Base-by-base conservation (phyloP, 2,329 filamentous ascomycete species). In the Fusarium sp. region DNA sequence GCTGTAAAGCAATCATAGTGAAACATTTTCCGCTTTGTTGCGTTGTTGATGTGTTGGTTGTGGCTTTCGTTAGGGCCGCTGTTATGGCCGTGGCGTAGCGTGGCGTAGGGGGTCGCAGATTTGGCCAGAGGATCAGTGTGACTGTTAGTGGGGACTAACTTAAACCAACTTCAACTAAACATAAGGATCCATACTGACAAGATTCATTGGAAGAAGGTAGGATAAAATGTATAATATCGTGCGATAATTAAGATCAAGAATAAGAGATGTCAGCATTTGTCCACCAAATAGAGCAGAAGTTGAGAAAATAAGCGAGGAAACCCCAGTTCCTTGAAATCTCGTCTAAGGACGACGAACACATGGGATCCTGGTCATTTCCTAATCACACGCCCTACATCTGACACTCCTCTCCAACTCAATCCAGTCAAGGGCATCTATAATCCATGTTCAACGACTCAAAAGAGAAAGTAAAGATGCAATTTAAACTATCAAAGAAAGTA, bases 81-180 rank as follows among this genome's bases (percentile, higher is more conserved):
- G 39, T 57, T 31, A 49, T 67, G 68, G 61, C 55, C 55, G 48
- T 70, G 66, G 66, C 67, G 62, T 57, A 63, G 61, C 43, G 59
- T 63, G 59, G 61, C 58, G 61, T 63, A 57, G 59, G 59, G 41
- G 75, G 74, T 74, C 66, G 72, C 69, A 76, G 68, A 74, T 74
- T 55, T 48, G 74, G 74, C 71, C 71, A 47, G 18, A 48, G 69
- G 71, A 64, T 69, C 29, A 55, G 29, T 53, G 63, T 62, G 57
- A 61, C 59, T 44, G 57, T 56, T 39, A 33, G 48, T 62, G 55
- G 59, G 71, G 72, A 53, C 56, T 28, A 48, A 54, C 35, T 54
- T 70, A 67, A 70, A 64, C 56, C 42, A 52, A 66, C 62, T 60
- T 74, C 67, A 69, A 66, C 63, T 56, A 71, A 69, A 42, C 59